These are phyloP conservation scores for Lagerstroemia speciosa DNA, from an alignment of 345 rosid genomes.

Conservation along the genomic window DNA sequence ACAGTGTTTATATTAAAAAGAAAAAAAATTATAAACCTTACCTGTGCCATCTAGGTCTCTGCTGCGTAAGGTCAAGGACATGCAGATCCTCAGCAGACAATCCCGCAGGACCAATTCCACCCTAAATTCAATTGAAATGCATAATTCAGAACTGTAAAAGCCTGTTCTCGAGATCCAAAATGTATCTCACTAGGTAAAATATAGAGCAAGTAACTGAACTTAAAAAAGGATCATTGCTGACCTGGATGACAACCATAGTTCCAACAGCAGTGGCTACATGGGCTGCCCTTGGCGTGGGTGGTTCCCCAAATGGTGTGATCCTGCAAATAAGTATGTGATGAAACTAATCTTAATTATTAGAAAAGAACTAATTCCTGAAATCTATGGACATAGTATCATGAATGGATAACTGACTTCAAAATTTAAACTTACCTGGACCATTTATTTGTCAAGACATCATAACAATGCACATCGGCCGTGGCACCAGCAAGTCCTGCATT, in stretches of 20 bases:
- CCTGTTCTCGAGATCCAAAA: background rate
- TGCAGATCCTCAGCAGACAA: conserved; percentile 99
- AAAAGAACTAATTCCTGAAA: background rate
- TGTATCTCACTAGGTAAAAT: background rate
- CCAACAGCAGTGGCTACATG: conserved; percentile 99
- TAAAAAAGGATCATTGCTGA: conserved; percentile 20
- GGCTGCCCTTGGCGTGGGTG: conserved; percentile 99
- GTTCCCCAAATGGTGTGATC: conserved; percentile 91
- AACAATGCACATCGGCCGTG: conserved; percentile 96
- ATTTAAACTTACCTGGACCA: conserved; percentile 72
- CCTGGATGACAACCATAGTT: conserved; percentile 99
- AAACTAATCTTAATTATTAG: background rate
- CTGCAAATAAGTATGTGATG: conserved; percentile 27
- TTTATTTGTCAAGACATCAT: conserved; percentile 82
- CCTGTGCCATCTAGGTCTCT: conserved; percentile 98
- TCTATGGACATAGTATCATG: background rate
- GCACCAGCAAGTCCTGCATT: conserved; percentile 94
- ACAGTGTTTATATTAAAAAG: background rate
- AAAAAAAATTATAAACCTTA: conserved; percentile 15
- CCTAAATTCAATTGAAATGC: conserved; percentile 37
- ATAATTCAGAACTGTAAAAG: conserved; percentile 3
- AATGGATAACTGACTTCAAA: background rate
- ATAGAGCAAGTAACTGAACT: conserved; percentile 10
- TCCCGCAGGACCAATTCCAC: conserved; percentile 99
- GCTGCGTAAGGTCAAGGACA: conserved; percentile 95